A percentile compares a stretch with the other conserved stretches of the same genome.
Conservation (phyloP, 1,284 basidiomycete species). For the Microstroma glucosiphilum region DNA sequence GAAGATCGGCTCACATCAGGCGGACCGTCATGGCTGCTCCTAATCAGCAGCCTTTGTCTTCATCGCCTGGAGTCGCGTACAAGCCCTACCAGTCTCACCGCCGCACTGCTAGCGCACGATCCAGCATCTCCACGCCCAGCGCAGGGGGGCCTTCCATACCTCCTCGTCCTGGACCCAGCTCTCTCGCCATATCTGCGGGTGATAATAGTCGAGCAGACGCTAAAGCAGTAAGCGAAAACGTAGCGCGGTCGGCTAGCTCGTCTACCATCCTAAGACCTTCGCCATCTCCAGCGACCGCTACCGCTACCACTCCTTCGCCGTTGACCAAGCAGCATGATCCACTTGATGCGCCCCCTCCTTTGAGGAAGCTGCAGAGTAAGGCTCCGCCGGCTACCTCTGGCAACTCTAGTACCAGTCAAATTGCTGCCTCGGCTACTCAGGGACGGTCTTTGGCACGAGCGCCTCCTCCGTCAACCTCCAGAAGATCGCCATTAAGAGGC, state of each 20-base stretch:
- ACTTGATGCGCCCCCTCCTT: not conserved
- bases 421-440: not conserved
- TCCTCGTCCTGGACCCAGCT: not conserved
- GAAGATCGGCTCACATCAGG: no score
- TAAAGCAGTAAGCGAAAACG: not conserved
- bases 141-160: not conserved
- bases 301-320: not conserved
- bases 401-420: not conserved
- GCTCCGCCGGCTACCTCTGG: not conserved
- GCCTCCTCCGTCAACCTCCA: not conserved
- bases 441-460: not conserved
- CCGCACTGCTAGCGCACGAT: not conserved
- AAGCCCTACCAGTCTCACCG: slow-evolving; percentile 6
- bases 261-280: not conserved
- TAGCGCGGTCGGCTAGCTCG: no score
- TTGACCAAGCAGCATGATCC: not conserved
- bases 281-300: not conserved
- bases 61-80: not conserved
- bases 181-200: not conserved
- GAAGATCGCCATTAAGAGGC: not conserved
- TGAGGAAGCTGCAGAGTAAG: not conserved
- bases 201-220: not conserved
- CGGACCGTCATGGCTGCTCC: no score
- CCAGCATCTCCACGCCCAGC: not conserved
- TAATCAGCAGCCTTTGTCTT: no score